Percentiles rank a stretch among this genome's conserved stretches.
Evolutionary conservation across 441 rosid species (phyloP).

Genomic region (Adansonia gregorii): DNA sequence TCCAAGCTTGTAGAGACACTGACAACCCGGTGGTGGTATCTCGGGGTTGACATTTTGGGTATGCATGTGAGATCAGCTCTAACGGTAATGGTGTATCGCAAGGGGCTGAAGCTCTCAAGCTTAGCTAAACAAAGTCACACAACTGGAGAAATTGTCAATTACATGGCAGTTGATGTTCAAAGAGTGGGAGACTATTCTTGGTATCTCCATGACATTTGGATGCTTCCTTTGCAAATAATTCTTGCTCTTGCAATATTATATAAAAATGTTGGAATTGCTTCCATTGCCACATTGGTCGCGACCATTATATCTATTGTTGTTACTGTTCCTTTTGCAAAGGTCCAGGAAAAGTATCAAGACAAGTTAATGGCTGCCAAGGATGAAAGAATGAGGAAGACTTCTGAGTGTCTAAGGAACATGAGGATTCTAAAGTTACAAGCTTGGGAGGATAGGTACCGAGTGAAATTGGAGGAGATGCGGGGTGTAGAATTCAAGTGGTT

Average conservation of each 20-base stretch:
- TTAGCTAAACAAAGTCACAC: constrained; percentile 87
- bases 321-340: constrained; percentile 83
- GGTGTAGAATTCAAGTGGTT: constrained; percentile 91
- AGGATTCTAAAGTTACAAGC: constrained; percentile 96
- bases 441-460: constrained; percentile 95
- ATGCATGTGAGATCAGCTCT: constrained; percentile 99
- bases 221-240: constrained; percentile 96
- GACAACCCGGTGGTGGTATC: constrained; percentile 97
- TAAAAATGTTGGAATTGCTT: constrained; percentile 93
- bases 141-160: constrained; percentile 94
- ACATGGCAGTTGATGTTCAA: constrained; percentile 99
- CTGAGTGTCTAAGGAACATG: constrained; percentile 98
- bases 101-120: constrained; percentile 88
- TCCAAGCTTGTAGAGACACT: constrained; percentile 94
- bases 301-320: constrained; percentile 82
- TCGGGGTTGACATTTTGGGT: constrained; percentile 97
- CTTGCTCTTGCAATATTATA: constrained; percentile 95
- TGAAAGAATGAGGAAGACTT: constrained; percentile 98
- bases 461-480: constrained; percentile 86
- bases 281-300: constrained; percentile 84
- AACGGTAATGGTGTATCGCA: constrained; percentile 93
- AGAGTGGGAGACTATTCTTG: constrained; percentile 96
- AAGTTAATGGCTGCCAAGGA: constrained; percentile 96
- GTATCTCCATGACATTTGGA: constrained; percentile 99
- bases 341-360: constrained; percentile 96